Conservation (phyloP, 306 rosid species). For the Carpinus viminea region DNA sequence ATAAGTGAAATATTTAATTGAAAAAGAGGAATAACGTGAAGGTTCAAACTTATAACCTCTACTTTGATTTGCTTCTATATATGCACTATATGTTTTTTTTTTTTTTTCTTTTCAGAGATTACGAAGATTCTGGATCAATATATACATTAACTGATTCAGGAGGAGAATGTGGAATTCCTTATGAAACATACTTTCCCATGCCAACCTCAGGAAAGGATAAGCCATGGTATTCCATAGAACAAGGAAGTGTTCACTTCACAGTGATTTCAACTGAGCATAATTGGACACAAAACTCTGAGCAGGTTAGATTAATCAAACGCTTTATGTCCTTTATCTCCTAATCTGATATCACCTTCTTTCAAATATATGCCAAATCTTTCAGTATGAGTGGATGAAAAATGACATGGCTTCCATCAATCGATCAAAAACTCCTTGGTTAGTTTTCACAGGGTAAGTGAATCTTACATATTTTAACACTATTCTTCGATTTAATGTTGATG, state of each 20-base stretch:
- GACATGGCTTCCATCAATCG: conserved; percentile 83
- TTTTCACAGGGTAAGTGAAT: conserved; percentile 68
- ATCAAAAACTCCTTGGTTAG: conserved; percentile 77
- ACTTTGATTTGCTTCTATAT: not conserved
- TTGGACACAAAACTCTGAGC: conserved; percentile 60
- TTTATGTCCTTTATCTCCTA: not conserved
- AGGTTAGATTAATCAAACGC: conserved; percentile 41
- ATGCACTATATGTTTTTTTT: not conserved
- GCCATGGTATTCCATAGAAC: conserved; percentile 94
- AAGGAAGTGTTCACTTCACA: conserved; percentile 77
- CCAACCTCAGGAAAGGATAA: conserved; percentile 71
- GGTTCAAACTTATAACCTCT: no score
- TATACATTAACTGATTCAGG: conserved; percentile 67
- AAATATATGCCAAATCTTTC: conserved; percentile 17
- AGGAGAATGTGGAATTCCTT: conserved; percentile 93
- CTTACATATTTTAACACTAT: not conserved
- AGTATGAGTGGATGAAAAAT: conserved; percentile 79
- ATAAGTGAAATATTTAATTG: no score
- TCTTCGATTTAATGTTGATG: not conserved
- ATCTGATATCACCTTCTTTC: conserved; percentile 12
- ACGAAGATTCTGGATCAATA: conserved; percentile 54
- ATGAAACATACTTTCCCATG: conserved; percentile 84
- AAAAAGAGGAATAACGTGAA: no score
- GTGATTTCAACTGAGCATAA: conserved; percentile 85
- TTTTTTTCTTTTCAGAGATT: conserved; percentile 51